Evolutionary conservation across 805 yeast species (phyloP).

Genomic region (Candida khao-thaluensis): DNA sequence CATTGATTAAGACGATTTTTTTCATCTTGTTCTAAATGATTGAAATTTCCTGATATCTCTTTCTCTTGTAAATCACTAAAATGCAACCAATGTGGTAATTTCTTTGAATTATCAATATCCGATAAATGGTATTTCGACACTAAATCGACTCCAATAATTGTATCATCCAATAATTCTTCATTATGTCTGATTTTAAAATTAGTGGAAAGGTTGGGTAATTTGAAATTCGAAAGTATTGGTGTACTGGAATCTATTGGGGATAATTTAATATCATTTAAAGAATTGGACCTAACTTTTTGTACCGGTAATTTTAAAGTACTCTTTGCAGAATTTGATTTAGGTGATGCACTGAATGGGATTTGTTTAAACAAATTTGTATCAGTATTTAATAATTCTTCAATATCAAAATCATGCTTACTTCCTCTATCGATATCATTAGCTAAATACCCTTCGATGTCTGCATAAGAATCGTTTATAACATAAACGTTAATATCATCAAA

Average conservation of each 20-base stretch:
- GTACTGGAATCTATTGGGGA: constrained; percentile 21
- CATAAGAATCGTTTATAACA: constrained; percentile 12
- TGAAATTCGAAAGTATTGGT: constrained; percentile 51
- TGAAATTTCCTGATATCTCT: constrained; percentile 41
- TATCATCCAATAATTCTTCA: constrained; percentile 49
- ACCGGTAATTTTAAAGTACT: neutral
- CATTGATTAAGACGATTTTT: constrained; percentile 56
- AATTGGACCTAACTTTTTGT: constrained; percentile 17
- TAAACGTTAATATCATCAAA: constrained; percentile 8
- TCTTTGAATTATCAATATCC: neutral
- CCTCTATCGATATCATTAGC: constrained; percentile 14
- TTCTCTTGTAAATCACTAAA: constrained; percentile 13
- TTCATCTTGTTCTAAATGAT: constrained; percentile 66
- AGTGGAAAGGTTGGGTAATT: constrained; percentile 38
- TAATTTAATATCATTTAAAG: constrained; percentile 17
- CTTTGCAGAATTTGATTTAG: neutral
- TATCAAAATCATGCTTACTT: constrained; percentile 13
- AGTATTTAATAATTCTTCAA: constrained; percentile 11
- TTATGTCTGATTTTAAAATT: constrained; percentile 46
- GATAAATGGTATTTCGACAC: constrained; percentile 11
- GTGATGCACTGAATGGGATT: constrained; percentile 9
- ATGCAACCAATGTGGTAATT: constrained; percentile 33
- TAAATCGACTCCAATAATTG: constrained; percentile 27
- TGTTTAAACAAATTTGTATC: constrained; percentile 11
- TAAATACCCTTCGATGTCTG: constrained; percentile 7